Conservation (phyloP, 106 monocot genomes). For the Vanilla planifolia region DNA sequence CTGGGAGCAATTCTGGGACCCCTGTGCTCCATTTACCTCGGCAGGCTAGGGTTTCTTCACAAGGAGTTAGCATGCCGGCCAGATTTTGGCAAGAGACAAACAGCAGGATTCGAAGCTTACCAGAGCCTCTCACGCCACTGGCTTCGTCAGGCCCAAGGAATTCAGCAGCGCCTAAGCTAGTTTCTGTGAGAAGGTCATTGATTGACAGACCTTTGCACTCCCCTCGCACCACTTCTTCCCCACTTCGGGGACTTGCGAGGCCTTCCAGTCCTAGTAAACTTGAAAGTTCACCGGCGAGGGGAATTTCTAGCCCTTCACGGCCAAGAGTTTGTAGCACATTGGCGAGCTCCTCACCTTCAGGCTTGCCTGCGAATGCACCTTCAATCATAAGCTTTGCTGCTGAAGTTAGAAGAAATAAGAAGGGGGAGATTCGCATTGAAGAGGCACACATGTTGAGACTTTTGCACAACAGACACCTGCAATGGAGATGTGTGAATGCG, state of each 20-base stretch:
- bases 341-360: neutral
- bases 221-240: constrained; percentile 23
- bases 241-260: constrained; percentile 23
- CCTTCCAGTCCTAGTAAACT: constrained; percentile 39
- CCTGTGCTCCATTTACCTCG: constrained; percentile 26
- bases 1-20: constrained; percentile 71
- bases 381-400: constrained; percentile 36
- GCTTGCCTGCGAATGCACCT: constrained; percentile 19
- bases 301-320: constrained; percentile 43
- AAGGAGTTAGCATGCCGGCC: constrained; percentile 64
- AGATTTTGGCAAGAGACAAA: constrained; percentile 80
- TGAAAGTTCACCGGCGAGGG: constrained; percentile 37
- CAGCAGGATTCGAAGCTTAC: constrained; percentile 42
- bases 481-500: constrained; percentile 41
- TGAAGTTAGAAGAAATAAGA: constrained; percentile 23
- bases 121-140: constrained; percentile 26
- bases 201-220: constrained; percentile 27
- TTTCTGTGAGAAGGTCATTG: constrained; percentile 18
- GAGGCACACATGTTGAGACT: constrained; percentile 40
- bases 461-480: constrained; percentile 34
- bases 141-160: constrained; percentile 3
- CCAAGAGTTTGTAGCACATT: constrained; percentile 22
- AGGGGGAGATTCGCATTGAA: constrained; percentile 41
- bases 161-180: constrained; percentile 13
- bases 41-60: constrained; percentile 9